Conservation (phyloP, 2,329 filamentous ascomycete genomes). For the Emergomyces pasteurianus region DNA sequence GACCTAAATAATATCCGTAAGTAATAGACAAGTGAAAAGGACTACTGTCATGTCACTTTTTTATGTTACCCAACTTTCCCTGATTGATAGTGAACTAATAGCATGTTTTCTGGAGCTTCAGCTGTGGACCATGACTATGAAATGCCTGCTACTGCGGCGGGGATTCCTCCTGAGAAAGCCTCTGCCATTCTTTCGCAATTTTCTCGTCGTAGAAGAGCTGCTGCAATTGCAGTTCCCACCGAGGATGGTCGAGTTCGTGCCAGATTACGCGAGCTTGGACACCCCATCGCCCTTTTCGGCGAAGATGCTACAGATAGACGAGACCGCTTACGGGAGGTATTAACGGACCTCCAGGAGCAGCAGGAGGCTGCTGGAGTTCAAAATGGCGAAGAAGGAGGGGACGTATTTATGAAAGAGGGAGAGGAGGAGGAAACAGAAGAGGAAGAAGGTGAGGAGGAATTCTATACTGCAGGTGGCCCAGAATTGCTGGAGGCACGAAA, state of each 20-base stretch:
- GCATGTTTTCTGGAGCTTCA: constrained; percentile 15
- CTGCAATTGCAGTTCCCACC: constrained; percentile 82
- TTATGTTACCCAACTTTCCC: not conserved
- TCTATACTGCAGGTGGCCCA: constrained; percentile 74
- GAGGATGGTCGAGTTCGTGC: constrained; percentile 79
- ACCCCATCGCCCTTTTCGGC: constrained; percentile 89
- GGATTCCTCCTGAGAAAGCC: constrained; percentile 66
- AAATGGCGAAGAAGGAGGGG: constrained; percentile 44
- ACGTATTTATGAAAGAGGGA: constrained; percentile 43
- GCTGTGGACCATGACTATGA: constrained; percentile 75
- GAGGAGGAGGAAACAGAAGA: constrained; percentile 43
- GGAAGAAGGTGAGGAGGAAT: constrained; percentile 77
- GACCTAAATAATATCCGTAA: constrained; percentile 52
- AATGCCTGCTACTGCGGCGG: constrained; percentile 52
- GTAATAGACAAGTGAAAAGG: constrained; percentile 20
- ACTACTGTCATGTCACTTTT: not conserved
- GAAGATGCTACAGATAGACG: constrained; percentile 77
- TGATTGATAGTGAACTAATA: not conserved
- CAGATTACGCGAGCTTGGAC: constrained; percentile 71
- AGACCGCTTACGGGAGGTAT: constrained; percentile 70
- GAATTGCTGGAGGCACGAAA: constrained; percentile 64
- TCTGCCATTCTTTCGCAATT: constrained; percentile 80
- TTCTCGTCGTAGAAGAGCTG: constrained; percentile 78
- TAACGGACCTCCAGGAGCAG: constrained; percentile 61
- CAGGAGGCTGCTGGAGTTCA: constrained; percentile 30